A percentile compares a stretch with the other conserved stretches of the same genome.
Conservation (phyloP, 1,284 basidiomycete species). For the Mycena sp. region DNA sequence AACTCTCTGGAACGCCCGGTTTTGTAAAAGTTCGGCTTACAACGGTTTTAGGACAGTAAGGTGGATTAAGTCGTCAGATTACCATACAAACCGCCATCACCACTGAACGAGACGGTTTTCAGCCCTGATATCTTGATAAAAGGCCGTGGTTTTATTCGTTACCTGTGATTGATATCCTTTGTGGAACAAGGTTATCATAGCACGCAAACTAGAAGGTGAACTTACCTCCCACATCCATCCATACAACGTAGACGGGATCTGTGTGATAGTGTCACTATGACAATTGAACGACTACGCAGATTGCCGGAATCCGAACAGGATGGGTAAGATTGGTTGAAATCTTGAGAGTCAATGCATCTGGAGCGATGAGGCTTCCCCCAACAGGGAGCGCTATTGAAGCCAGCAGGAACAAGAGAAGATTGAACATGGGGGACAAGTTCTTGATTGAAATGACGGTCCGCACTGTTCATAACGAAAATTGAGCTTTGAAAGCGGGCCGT, state of each 20-base stretch:
- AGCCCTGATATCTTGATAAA: background rate
- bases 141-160: background rate
- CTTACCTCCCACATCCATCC: conserved; percentile 48
- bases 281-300: no score
- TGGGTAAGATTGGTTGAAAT: conserved; percentile 23
- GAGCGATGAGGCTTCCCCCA: conserved; percentile 31
- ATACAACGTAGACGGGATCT: conserved; percentile 43
- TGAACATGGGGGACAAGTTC: conserved; percentile 1
- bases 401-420: background rate
- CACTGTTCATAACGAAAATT: background rate
- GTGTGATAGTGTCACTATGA: conserved; percentile 30
- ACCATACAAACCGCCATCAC: conserved; percentile 71
- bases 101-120: conserved; percentile 42
- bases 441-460: background rate
- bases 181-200: background rate
- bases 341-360: conserved; percentile 38
- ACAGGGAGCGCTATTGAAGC: background rate
- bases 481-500: background rate
- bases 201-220: background rate
- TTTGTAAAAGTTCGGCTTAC: conserved; percentile 54
- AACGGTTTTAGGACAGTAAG: conserved; percentile 37
- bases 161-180: conserved; percentile 50
- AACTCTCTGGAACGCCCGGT: conserved; percentile 66
- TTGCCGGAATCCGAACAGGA: conserved; percentile 4
- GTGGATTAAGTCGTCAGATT: no score